phyloP scores from a whole-genome alignment of 805 yeast species.

The Candida succiphila region DNA sequence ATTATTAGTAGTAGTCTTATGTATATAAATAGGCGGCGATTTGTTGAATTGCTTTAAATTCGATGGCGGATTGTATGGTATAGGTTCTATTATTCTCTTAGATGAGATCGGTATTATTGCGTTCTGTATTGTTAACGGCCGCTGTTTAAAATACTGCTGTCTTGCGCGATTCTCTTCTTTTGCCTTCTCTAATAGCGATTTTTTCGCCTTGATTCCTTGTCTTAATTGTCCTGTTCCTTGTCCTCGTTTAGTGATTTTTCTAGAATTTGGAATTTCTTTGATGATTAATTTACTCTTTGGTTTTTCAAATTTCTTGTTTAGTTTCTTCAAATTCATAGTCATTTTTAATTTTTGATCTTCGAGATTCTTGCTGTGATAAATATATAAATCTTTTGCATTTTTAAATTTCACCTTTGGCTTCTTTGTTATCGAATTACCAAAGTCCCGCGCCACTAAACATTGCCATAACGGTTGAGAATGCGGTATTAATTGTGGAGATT shows the following conservation, averaged over 20 bases:
- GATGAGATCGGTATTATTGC: neutral
- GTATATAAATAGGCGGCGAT: too few relatives aligned
- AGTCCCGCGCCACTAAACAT: constrained; percentile 33
- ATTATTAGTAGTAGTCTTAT: too few relatives aligned
- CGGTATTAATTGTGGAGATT: constrained; percentile 31
- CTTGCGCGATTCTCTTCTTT: constrained; percentile 17
- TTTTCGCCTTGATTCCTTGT: constrained; percentile 10
- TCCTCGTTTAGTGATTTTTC: too few relatives aligned
- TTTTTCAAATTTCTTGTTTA: constrained; percentile 32
- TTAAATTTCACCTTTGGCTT: constrained; percentile 12
- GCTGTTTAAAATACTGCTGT: constrained; percentile 11
- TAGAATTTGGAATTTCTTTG: too few relatives aligned
- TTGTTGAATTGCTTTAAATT: neutral
- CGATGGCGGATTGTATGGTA: neutral
- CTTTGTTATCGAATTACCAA: constrained; percentile 22
- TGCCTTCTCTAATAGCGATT: constrained; percentile 21
- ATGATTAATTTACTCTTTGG: constrained; percentile 30
- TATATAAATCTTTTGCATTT: constrained; percentile 30
- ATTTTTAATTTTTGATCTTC: constrained; percentile 34
- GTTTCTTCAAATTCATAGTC: constrained; percentile 30
- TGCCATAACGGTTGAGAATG: constrained; percentile 37
- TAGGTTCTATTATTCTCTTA: constrained; percentile 5
- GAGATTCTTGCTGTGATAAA: constrained; percentile 27
- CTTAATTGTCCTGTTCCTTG: too few relatives aligned
- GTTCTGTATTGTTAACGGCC: too few relatives aligned